Conservation (phyloP, 768 basidiomycete genomes). For the Macrolepiota albuminosa region DNA sequence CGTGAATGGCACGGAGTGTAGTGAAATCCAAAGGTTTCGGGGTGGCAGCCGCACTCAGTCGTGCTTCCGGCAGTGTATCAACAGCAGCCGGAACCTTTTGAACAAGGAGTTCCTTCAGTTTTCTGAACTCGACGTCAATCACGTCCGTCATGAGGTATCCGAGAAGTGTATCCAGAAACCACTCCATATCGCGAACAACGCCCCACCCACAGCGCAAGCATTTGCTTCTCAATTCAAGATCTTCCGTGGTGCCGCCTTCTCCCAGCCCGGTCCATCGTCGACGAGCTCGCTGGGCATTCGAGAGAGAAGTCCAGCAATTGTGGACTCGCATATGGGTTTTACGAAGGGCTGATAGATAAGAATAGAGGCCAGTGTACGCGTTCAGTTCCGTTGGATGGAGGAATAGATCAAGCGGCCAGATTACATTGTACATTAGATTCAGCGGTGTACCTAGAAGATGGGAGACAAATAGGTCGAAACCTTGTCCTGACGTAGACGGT, state of each 20-base stretch:
- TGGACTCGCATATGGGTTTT: conserved; percentile 81
- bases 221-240: conserved; percentile 55
- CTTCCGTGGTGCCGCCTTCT: conserved; percentile 79
- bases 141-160: conserved; percentile 91
- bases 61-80: conserved; percentile 1
- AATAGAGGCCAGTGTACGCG: conserved; percentile 72
- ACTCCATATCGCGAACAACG: conserved; percentile 81
- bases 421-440: conserved; percentile 60
- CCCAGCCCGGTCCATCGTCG: conserved; percentile 83
- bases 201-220: conserved; percentile 84
- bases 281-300: conserved; percentile 79
- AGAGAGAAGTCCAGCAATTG: conserved; percentile 79
- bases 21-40: conserved; percentile 71
- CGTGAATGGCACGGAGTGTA: conserved; percentile 77
- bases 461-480: conserved; percentile 58
- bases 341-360: conserved; percentile 78
- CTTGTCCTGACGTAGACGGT: conserved; percentile 25
- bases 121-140: conserved; percentile 75
- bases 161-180: conserved; percentile 82
- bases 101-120: conserved; percentile 57
- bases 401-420: conserved; percentile 91
- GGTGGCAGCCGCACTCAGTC: conserved; percentile 21
- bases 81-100: conserved; percentile 19
- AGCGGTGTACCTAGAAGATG: conserved; percentile 78
- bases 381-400: conserved; percentile 70